Conservation (phyloP, 106 monocot genomes). For the Acorus gramineus region DNA sequence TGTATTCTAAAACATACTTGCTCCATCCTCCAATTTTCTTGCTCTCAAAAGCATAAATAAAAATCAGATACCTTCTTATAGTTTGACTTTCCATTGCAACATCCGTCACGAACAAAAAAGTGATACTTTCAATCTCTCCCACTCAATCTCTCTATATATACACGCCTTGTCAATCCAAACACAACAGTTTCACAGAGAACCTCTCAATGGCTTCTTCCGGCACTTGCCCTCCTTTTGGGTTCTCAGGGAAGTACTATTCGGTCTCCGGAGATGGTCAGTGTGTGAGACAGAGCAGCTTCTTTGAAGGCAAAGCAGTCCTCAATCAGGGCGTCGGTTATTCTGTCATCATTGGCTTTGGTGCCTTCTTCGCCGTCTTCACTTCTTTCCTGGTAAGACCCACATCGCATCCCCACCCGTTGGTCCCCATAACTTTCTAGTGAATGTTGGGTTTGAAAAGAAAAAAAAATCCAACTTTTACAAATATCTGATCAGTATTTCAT, state of each 20-base stretch:
- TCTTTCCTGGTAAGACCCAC: conserved; percentile 59
- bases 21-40: too few species aligned
- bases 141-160: neutral
- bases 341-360: conserved; percentile 85
- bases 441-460: too few species aligned
- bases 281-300: conserved; percentile 65
- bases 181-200: neutral
- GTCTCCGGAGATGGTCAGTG: conserved; percentile 40
- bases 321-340: conserved; percentile 78
- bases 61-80: too few species aligned
- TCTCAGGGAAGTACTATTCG: conserved; percentile 63
- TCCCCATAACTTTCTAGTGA: too few species aligned
- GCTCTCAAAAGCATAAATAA: too few species aligned
- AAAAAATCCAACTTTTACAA: too few species aligned
- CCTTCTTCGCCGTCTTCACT: conserved; percentile 96
- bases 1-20: too few species aligned
- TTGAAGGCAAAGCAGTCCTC: conserved; percentile 64
- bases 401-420: too few species aligned
- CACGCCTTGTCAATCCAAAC: neutral
- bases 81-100: too few species aligned
- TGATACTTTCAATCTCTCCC: conserved; percentile 8
- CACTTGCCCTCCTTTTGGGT: conserved; percentile 54
- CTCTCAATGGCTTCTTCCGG: neutral
- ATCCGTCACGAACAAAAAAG: too few species aligned
- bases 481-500: too few species aligned